Percentiles rank a stretch among this genome's conserved stretches.
Evolutionary conservation across 1,139 yeast genomes (phyloP).

Genomic region (Saccharomyces pastorianus): DNA sequence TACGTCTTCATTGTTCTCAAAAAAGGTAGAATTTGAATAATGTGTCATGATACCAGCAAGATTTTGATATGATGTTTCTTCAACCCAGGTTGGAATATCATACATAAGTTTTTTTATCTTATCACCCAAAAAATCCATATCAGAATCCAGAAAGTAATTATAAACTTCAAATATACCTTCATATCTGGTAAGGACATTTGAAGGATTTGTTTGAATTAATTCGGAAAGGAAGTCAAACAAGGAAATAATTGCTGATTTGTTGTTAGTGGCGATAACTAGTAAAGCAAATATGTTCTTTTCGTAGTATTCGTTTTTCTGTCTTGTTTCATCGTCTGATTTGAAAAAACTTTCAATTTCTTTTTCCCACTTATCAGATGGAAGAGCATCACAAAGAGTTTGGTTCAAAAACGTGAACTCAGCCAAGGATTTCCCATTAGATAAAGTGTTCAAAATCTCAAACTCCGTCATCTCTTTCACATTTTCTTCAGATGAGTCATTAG

Average conservation of each 20-base stretch:
- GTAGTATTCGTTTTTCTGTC: neutral
- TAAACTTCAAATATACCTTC: slow-evolving; percentile 26
- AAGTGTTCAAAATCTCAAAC: slow-evolving; percentile 10
- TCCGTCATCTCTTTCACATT: slow-evolving; percentile 2
- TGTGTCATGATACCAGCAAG: slow-evolving; percentile 27
- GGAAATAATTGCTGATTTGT: slow-evolving; percentile 6
- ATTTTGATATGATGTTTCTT: slow-evolving; percentile 23
- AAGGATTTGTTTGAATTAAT: slow-evolving; percentile 20
- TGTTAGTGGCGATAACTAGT: slow-evolving; percentile 8
- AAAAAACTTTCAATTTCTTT: slow-evolving; percentile 9
- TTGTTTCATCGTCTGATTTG: slow-evolving; percentile 1
- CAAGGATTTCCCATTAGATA: slow-evolving; percentile 12
- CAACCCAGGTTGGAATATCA: slow-evolving; percentile 30
- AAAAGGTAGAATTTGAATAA: slow-evolving; percentile 27
- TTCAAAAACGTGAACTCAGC: slow-evolving; percentile 9
- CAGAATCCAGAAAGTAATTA: slow-evolving; percentile 23
- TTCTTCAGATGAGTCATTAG: neutral
- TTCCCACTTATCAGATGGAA: slow-evolving; percentile 1
- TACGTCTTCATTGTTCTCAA: slow-evolving; percentile 16
- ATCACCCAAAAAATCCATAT: slow-evolving; percentile 12
- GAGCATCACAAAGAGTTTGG: slow-evolving; percentile 5
- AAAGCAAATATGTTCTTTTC: slow-evolving; percentile 10
- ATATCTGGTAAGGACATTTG: slow-evolving; percentile 16
- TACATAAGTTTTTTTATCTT: slow-evolving; percentile 29
- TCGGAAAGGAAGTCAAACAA: slow-evolving; percentile 7